Evolutionary conservation across 2,329 filamentous ascomycete genomes (phyloP).

Genomic region (Aspergillus jensenii): DNA sequence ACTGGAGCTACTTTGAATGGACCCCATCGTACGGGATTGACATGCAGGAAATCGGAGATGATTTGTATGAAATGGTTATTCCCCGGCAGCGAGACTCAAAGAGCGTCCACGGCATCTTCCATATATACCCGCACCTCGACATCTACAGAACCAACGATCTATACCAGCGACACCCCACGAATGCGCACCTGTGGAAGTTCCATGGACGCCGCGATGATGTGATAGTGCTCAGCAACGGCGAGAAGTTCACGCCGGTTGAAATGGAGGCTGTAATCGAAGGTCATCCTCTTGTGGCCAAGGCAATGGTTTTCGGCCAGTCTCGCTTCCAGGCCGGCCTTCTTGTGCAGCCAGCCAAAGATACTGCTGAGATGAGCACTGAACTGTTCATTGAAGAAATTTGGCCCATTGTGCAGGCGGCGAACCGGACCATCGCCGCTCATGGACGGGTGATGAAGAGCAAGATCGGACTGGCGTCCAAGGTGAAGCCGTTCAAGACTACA

Average conservation of each 20-base stretch:
- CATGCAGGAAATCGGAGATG: conserved; percentile 21
- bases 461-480: background rate
- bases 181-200: conserved; percentile 24
- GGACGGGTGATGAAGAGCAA: conserved; percentile 6
- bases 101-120: conserved; percentile 24
- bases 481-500: conserved; percentile 2
- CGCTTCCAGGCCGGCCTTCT: conserved; percentile 19
- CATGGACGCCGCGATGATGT: conserved; percentile 25
- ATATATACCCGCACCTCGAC: conserved; percentile 30
- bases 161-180: conserved; percentile 20
- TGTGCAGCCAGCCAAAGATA: conserved; percentile 12
- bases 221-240: conserved; percentile 22
- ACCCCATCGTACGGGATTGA: conserved; percentile 14
- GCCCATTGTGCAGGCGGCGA: conserved; percentile 9
- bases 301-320: conserved; percentile 17
- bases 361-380: background rate
- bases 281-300: conserved; percentile 16
- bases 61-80: conserved; percentile 38
- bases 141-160: conserved; percentile 26
- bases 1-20: background rate
- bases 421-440: background rate
- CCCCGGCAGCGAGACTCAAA: conserved; percentile 29
- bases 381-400: conserved; percentile 7
- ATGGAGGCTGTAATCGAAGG: conserved; percentile 17
- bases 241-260: conserved; percentile 20